Evolutionary conservation across 306 rosid genomes (phyloP).

Genomic region (Lablab purpureus): DNA sequence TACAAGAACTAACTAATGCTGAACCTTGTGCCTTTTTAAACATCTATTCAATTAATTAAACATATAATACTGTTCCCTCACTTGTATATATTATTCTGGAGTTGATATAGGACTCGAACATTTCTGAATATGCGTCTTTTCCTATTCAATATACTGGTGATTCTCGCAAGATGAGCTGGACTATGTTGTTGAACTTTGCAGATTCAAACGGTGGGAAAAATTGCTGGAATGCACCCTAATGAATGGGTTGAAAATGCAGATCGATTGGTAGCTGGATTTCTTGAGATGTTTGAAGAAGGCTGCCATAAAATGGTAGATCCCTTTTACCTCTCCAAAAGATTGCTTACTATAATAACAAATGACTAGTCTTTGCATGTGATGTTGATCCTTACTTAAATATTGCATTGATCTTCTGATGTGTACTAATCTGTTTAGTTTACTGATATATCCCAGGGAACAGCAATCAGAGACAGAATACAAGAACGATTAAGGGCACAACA

Average conservation of each 20-base stretch:
- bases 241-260: conserved; percentile 99
- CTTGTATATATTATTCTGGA: too few relatives aligned
- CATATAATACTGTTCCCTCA: too few relatives aligned
- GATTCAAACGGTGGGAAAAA: conserved; percentile 87
- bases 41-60: too few relatives aligned
- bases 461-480: conserved; percentile 90
- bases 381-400: conserved; percentile 35
- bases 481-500: conserved; percentile 70
- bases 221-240: conserved; percentile 81
- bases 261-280: conserved; percentile 95
- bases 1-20: too few relatives aligned
- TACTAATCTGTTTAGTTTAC: conserved; percentile 18
- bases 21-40: too few relatives aligned
- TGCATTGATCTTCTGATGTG: conserved; percentile 2
- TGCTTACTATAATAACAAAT: conserved; percentile 9
- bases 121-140: background rate
- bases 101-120: background rate
- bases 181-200: conserved; percentile 32
- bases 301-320: conserved; percentile 92
- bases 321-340: conserved; percentile 18
- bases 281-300: conserved; percentile 99
- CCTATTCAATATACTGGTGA: background rate
- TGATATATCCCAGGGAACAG: conserved; percentile 72
- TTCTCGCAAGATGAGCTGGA: conserved; percentile 4
- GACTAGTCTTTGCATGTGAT: background rate